Base-by-base conservation (phyloP, 257 asterid species). In the Avicennia marina region DNA sequence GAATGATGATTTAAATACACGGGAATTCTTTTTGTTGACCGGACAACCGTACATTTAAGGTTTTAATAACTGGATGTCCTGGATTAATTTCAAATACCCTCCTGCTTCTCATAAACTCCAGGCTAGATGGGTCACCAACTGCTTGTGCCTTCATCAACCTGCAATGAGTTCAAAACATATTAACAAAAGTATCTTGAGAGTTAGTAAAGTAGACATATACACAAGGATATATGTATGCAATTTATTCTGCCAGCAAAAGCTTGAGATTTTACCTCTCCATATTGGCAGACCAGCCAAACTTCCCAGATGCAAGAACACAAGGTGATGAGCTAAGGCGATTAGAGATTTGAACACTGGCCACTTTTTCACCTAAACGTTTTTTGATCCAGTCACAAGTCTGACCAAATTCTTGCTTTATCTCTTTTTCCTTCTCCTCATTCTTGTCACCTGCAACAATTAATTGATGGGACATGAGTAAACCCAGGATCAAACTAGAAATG, bases 201-300 rank as follows among this genome's bases (percentile, higher is more conserved):
- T n/a, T n/a, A n/a, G n/a, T n/a, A n/a, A n/a, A n/a, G n/a, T n/a
- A n/a, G n/a, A n/a, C n/a, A n/a, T n/a, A 51, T 34, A 19, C 4
- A 7, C 15, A 38, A 12, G 11, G 19, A 21, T 31, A 22, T 9
- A 47, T 7, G 16, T 11, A 26, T 46, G 22, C 39, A n/a, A n/a
- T n/a, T n/a, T 33, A 24, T 22, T 55, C 55, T 44, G 41, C 36
- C 20, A 26, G 31, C 53, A 60, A 34, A 54, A 7, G 21, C 7
- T 29, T 4, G 5, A 48, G 60, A 64, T 39, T 6, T 60, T 54
- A 86, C 97, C 97, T 86, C 80, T 93, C 99, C 99, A 93, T 93
- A 66, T 93, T 89, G 43, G 99, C 97, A 57, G 99, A 93, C 97
- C 96, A 89, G 45, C 99, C 97, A 74, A 93, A 93, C 73, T 93